These are phyloP conservation scores for Irpex sp. DNA, from an alignment of 1,284 basidiomycete genomes.

Conservation along the genomic window DNA sequence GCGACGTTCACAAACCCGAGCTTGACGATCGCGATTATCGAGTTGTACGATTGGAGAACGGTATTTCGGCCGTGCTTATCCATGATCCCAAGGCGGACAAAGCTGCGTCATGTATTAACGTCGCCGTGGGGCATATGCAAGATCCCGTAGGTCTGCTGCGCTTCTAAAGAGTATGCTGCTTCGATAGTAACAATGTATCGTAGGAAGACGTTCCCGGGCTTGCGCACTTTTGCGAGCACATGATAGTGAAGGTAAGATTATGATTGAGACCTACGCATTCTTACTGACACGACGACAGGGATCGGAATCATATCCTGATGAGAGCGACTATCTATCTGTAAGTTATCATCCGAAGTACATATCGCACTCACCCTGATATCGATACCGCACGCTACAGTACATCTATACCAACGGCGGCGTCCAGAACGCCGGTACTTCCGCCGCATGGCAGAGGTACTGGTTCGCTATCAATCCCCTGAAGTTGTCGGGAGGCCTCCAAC, in stretches of 20 bases:
- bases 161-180: neutral
- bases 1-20: constrained; percentile 38
- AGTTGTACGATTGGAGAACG: constrained; percentile 54
- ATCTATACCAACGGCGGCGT: constrained; percentile 56
- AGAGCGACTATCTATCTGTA: constrained; percentile 51
- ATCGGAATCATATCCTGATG: constrained; percentile 44
- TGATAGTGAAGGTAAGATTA: constrained; percentile 36
- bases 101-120: constrained; percentile 60
- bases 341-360: constrained; percentile 3
- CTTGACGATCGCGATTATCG: constrained; percentile 45
- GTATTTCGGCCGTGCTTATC: constrained; percentile 56
- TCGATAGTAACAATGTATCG: neutral
- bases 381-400: constrained; percentile 31
- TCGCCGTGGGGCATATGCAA: constrained; percentile 60
- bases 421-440: constrained; percentile 63
- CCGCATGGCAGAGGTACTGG: constrained; percentile 60
- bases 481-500: constrained; percentile 54
- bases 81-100: constrained; percentile 63
- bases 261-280: neutral
- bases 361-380: neutral
- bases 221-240: constrained; percentile 61
- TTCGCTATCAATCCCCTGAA: constrained; percentile 54
- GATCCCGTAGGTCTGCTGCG: constrained; percentile 45
- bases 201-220: constrained; percentile 41
- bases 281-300: constrained; percentile 21